Conservation (phyloP, 75 land plant genomes). For the Pinus taeda region DNA sequence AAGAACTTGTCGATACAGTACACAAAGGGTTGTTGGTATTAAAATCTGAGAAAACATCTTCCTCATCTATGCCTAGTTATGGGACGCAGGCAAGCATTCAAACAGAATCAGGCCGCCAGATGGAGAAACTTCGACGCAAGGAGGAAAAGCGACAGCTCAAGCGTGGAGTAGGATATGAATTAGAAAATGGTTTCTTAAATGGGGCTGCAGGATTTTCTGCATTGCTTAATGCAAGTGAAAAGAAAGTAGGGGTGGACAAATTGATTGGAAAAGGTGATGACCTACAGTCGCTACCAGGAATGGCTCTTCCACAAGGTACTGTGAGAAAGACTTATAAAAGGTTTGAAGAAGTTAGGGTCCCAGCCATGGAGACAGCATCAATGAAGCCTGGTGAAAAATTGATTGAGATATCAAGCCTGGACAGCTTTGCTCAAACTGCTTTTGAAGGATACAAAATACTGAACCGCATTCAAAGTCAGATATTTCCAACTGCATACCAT, state of each 20-base stretch:
- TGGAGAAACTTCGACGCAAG: conserved; percentile 89
- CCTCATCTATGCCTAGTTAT: too few relatives aligned
- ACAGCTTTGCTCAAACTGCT: conserved; percentile 92
- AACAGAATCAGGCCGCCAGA: conserved; percentile 68
- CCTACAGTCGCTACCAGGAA: conserved; percentile 17
- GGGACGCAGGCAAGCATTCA: conserved; percentile 74
- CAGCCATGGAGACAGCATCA: conserved; percentile 72
- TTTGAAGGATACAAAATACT: conserved; percentile 90
- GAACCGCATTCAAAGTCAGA: conserved; percentile 94
- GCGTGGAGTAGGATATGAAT: conserved; percentile 25
- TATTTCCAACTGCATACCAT: conserved; percentile 63
- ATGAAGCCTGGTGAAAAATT: conserved; percentile 84
- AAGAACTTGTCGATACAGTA: too few relatives aligned
- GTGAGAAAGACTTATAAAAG: conserved; percentile 64
- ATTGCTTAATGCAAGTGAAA: too few relatives aligned
- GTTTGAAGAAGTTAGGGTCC: conserved; percentile 93
- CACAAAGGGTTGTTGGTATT: too few relatives aligned
- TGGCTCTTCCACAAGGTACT: conserved; percentile 89
- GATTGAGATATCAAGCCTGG: conserved; percentile 89
- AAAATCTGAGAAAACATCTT: too few relatives aligned
- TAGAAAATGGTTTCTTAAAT: too few relatives aligned
- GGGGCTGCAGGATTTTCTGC: too few relatives aligned
- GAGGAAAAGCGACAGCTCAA: conserved; percentile 70
- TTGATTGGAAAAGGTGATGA: too few relatives aligned
- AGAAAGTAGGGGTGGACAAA: too few relatives aligned